Conservation (phyloP, 192 early-diverging fungal species). For the Chytriomyces hyalinus region DNA sequence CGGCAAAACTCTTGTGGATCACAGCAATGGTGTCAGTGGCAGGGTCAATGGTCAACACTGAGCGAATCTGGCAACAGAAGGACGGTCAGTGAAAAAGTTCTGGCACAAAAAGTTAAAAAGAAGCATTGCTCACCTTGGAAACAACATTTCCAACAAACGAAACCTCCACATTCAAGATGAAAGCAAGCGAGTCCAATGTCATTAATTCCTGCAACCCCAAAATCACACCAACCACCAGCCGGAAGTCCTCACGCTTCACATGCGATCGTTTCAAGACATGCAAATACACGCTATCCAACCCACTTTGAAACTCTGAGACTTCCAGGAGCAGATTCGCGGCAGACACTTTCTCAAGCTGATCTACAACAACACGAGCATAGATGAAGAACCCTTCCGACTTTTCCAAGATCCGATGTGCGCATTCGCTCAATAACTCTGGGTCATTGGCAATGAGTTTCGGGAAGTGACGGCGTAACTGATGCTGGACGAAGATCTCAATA, state of each 20-base stretch:
- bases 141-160: background rate
- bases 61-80: no score
- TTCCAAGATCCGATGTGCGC: background rate
- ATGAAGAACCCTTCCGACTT: slow-evolving; percentile 40
- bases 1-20: slow-evolving; percentile 31
- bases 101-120: no score
- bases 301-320: background rate
- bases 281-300: slow-evolving; percentile 16
- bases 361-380: background rate
- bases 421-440: background rate
- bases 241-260: background rate
- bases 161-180: background rate
- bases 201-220: slow-evolving; percentile 10
- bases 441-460: background rate
- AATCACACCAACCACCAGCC: background rate
- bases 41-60: slow-evolving; percentile 10
- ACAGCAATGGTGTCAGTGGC: background rate
- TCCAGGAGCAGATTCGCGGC: background rate
- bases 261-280: background rate
- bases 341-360: slow-evolving; percentile 3
- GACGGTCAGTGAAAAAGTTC: no score
- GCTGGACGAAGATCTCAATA: slow-evolving; percentile 2
- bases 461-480: background rate
- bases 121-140: background rate
- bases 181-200: background rate